Conservation (phyloP, 2,329 filamentous ascomycete genomes). For the Dactylellina leptospora region DNA sequence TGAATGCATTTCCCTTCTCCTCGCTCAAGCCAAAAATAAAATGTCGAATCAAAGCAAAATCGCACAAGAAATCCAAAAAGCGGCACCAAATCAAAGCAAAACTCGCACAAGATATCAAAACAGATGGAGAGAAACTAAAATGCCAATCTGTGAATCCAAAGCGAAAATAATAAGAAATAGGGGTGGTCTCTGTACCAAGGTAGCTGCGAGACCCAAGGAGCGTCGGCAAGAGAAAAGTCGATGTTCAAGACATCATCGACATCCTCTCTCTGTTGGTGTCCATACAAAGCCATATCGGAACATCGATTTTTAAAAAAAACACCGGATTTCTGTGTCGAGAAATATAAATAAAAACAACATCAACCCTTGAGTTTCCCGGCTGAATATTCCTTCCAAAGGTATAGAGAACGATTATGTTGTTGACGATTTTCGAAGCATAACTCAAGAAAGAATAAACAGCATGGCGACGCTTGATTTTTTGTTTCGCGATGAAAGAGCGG, state of each 20-base stretch:
- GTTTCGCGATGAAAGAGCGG: neutral
- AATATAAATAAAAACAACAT: conserved; percentile 20
- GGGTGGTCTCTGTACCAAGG: conserved; percentile 53
- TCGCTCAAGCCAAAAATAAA: conserved; percentile 3
- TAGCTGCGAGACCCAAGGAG: conserved; percentile 54
- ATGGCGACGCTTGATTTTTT: neutral
- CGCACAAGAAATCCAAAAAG: too few relatives aligned
- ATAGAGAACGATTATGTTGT: conserved; percentile 25
- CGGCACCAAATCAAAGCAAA: conserved; percentile 55
- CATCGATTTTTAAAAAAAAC: too few relatives aligned
- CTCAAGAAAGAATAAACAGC: conserved; percentile 43
- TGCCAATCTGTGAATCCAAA: conserved; percentile 35
- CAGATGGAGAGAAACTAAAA: conserved; percentile 2
- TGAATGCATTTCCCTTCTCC: conserved; percentile 59
- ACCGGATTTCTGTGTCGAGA: too few relatives aligned
- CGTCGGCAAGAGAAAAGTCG: conserved; percentile 18
- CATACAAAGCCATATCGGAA: conserved; percentile 48
- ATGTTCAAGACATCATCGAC: conserved; percentile 12
- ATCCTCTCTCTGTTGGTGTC: conserved; percentile 36
- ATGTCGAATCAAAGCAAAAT: conserved; percentile 25
- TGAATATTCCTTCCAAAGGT: conserved; percentile 43
- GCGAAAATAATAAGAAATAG: conserved; percentile 9
- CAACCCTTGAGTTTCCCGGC: conserved; percentile 46
- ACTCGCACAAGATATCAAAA: conserved; percentile 52
- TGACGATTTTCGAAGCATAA: conserved; percentile 29